Percentiles rank a stretch among this genome's conserved stretches.
These are phyloP conservation scores for Samsoniella hepiali DNA, from an alignment of 2,329 filamentous ascomycete species.

Conservation along the genomic window DNA sequence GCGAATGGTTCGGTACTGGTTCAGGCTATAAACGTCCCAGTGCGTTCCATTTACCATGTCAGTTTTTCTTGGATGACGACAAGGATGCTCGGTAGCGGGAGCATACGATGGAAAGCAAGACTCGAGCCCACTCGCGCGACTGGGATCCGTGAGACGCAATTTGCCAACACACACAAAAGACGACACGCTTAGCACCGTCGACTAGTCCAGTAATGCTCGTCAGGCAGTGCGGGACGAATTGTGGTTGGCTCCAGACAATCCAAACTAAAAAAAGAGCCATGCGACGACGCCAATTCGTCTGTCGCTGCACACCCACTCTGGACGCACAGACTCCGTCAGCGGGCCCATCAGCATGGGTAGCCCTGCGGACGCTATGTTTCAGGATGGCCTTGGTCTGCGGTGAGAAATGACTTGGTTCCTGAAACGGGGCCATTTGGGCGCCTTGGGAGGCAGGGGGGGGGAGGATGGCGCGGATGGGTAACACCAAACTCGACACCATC, in stretches of 20 bases:
- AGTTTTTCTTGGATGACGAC: background rate
- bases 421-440: constrained; percentile 24
- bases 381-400: constrained; percentile 27
- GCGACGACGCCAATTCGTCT: constrained; percentile 5
- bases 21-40: background rate
- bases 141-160: constrained; percentile 3
- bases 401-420: constrained; percentile 30
- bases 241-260: constrained; percentile 10
- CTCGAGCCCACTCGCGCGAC: background rate
- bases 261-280: constrained; percentile 10
- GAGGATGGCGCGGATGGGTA: constrained; percentile 16
- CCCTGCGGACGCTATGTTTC: constrained; percentile 25
- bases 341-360: constrained; percentile 19
- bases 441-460: constrained; percentile 19
- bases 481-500: constrained; percentile 20
- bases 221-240: background rate
- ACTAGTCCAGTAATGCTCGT: background rate
- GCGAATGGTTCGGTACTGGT: background rate
- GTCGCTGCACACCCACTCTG: constrained; percentile 12
- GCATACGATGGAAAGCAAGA: background rate
- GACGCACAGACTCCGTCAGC: constrained; percentile 19
- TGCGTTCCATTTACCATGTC: background rate
- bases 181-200: background rate
- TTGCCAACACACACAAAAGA: constrained; percentile 6
- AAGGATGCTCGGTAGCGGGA: background rate